Base-by-base conservation (phyloP, 306 rosid genomes). In the Quercus rubra region DNA sequence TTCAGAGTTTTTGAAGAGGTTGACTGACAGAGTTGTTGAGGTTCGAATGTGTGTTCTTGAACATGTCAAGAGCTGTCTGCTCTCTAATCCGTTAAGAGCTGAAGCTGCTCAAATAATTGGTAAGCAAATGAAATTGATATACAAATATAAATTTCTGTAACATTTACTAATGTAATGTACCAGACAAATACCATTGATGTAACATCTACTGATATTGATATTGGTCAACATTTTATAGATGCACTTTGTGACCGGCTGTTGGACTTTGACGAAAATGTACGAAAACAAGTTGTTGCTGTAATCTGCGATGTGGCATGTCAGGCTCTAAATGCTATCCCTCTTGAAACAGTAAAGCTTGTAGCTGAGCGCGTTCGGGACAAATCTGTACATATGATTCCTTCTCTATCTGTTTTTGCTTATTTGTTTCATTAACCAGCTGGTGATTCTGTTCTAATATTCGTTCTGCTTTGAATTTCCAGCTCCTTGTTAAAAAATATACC, bases 321-420 rank as follows among this genome's bases (percentile, higher is more conserved):
- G 78, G 85, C 89, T 67, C 79, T 81, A 20, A 82, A 86, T 78
- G 93, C 96, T 41, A 79, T 91, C 87, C 92, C 93, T 4, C 86
- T 87, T 77, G 99, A 91, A 84, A 89, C 93, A 19, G 79, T 96
- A 81, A 91, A 93, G 85, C 96, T 93, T 82, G 93, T 96, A 79
- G 97, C 99, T 1, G 99, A 93, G 73, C 96, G 99, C 62, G 94
- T 96, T 78, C 97, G 98, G 74, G 99, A 96, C 84, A 96, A 91
- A 91, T 96, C 99, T 85, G 99, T 96, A 93, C 66, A 74, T 79
- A 82, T 81, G 77, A 75, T 69, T 85, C 38, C 75, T 66, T 62
- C 27, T 71, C 5, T 19, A 19, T 79, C 72, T 30, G 52, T 79
- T 25, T 75, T 59, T 31, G 69, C 46, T 68, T 21, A 61, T 75